A percentile compares a stretch with the other conserved stretches of the same genome.
Conservation (phyloP, 2,329 filamentous ascomycete species). For the Chaetomiaceae sp. region DNA sequence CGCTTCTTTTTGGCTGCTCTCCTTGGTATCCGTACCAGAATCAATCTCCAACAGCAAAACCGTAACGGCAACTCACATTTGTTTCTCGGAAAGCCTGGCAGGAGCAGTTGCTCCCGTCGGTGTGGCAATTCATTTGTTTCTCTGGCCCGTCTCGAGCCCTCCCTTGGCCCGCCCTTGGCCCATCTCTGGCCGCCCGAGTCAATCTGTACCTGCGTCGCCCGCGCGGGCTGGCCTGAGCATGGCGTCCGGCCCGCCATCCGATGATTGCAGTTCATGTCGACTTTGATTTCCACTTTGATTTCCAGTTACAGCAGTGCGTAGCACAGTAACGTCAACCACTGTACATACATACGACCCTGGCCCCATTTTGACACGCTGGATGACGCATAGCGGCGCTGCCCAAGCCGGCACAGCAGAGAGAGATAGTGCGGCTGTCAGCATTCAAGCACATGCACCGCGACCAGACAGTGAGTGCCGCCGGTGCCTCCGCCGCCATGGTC, state of each 20-base stretch:
- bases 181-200: not conserved
- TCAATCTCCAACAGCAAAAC: too few species aligned
- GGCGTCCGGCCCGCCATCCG: slow-evolving; percentile 11
- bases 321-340: too few species aligned
- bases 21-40: not conserved
- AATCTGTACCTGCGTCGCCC: slow-evolving; percentile 21
- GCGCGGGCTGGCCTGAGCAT: not conserved
- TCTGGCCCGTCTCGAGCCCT: not conserved
- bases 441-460: not conserved
- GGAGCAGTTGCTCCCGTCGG: not conserved
- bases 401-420: slow-evolving; percentile 1
- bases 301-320: too few species aligned
- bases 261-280: slow-evolving; percentile 10
- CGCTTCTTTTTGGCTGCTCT: slow-evolving; percentile 1
- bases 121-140: slow-evolving; percentile 7
- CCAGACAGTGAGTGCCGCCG: not conserved
- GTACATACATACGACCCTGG: too few species aligned
- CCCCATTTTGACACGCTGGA: not conserved
- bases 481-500: not conserved
- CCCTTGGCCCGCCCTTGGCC: too few species aligned
- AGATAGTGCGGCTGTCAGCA: not conserved
- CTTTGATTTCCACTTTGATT: not conserved
- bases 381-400: not conserved
- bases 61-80: not conserved
- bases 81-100: not conserved